A percentile compares a stretch with the other conserved stretches of the same genome.
Conservation (phyloP, 2,329 filamentous ascomycete genomes). For the Cordyceps javanica region DNA sequence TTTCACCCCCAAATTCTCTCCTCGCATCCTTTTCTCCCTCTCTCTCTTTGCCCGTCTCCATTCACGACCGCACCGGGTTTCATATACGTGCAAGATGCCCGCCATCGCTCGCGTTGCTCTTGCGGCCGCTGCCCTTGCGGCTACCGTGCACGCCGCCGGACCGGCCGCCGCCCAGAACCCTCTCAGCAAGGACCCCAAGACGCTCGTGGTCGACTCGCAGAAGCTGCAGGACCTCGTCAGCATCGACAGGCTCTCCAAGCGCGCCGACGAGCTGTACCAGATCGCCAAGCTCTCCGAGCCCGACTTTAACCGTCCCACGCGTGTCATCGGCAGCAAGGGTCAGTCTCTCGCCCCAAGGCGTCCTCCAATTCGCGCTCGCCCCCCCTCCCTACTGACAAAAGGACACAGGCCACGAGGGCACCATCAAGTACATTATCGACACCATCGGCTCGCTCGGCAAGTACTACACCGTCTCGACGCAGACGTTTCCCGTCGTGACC, state of each 20-base stretch:
- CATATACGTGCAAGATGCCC: constrained; percentile 3
- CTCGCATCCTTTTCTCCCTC: background rate
- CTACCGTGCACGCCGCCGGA: background rate
- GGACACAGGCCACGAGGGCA: constrained; percentile 52
- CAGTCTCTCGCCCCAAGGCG: constrained; percentile 16
- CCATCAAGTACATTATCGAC: constrained; percentile 55
- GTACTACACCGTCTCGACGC: constrained; percentile 58
- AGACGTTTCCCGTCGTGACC: constrained; percentile 57
- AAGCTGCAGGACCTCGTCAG: constrained; percentile 52
- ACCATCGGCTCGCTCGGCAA: constrained; percentile 47
- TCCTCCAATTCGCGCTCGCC: background rate
- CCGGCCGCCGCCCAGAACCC: background rate
- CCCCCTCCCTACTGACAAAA: constrained; percentile 11
- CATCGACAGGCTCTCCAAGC: constrained; percentile 47
- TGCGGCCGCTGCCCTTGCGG: background rate
- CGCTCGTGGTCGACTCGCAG: constrained; percentile 45
- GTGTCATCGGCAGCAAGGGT: constrained; percentile 64
- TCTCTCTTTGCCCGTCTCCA: background rate
- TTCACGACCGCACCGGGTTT: too few species aligned
- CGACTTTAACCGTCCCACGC: constrained; percentile 62
- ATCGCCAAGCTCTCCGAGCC: constrained; percentile 53
- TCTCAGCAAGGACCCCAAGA: constrained; percentile 15
- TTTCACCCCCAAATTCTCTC: background rate
- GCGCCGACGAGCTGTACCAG: constrained; percentile 55
- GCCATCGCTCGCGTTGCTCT: background rate